These are phyloP conservation scores for Cercospora brassicicola DNA, from an alignment of 2,329 filamentous ascomycete genomes.

Conservation along the genomic window DNA sequence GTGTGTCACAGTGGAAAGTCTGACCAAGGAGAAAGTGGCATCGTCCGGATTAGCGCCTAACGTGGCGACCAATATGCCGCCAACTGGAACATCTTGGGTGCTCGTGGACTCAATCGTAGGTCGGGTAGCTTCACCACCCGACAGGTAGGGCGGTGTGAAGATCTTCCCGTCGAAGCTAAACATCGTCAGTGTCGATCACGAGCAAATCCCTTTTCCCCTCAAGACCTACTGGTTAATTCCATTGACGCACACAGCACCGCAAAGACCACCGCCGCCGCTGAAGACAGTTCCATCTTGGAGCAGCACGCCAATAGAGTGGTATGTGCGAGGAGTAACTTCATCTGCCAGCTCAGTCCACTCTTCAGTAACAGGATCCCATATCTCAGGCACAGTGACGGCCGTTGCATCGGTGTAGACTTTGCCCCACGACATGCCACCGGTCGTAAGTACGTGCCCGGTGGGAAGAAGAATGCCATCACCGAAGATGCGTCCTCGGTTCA, in stretches of 20 bases:
- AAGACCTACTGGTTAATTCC: slow-evolving; percentile 8
- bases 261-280: slow-evolving; percentile 56
- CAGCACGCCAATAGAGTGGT: slow-evolving; percentile 54
- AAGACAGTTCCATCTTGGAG: slow-evolving; percentile 55
- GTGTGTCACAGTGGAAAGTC: slow-evolving; percentile 55
- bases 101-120: slow-evolving; percentile 4
- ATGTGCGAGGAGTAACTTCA: slow-evolving; percentile 47
- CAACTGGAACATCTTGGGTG: slow-evolving; percentile 34
- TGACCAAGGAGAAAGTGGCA: slow-evolving; percentile 46
- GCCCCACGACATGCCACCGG: slow-evolving; percentile 34
- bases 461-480: slow-evolving; percentile 37
- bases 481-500: slow-evolving; percentile 37
- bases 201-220: neutral
- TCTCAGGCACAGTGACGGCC: slow-evolving; percentile 24
- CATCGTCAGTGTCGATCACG: neutral
- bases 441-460: slow-evolving; percentile 40
- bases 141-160: slow-evolving; percentile 58
- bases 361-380: slow-evolving; percentile 27
- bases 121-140: slow-evolving; percentile 40
- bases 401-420: slow-evolving; percentile 30
- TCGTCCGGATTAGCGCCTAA: slow-evolving; percentile 14
- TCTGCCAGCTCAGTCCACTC: slow-evolving; percentile 23
- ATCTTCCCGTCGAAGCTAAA: slow-evolving; percentile 54
- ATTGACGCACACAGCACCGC: slow-evolving; percentile 34
- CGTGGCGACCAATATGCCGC: slow-evolving; percentile 37